Conservation (phyloP, 352 stramenopile species). For the Pythium dissimile region DNA sequence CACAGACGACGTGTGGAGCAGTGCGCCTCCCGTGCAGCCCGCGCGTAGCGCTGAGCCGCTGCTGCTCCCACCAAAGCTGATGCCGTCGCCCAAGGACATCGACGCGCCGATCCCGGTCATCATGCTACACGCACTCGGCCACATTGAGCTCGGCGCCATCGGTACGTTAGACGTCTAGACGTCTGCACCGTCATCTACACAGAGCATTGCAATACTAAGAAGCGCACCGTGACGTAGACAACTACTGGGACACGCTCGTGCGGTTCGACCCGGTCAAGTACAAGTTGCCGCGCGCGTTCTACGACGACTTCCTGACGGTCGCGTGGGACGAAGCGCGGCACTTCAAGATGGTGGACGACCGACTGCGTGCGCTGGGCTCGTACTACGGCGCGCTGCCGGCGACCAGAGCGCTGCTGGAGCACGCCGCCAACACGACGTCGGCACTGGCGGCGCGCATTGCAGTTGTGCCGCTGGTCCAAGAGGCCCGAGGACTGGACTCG, state of each 20-base stretch:
- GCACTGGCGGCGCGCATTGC: constrained; percentile 70
- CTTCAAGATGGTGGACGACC: constrained; percentile 71
- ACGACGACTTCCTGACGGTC: constrained; percentile 69
- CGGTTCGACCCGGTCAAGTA: constrained; percentile 62
- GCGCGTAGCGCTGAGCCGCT: constrained; percentile 39
- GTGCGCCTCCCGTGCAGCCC: constrained; percentile 42
- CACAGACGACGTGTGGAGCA: constrained; percentile 27
- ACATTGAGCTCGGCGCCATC: constrained; percentile 84
- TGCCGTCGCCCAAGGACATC: constrained; percentile 69
- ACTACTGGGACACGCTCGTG: constrained; percentile 87
- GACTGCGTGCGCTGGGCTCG: constrained; percentile 55
- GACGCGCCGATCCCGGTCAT: constrained; percentile 56
- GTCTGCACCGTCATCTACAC: too few relatives aligned
- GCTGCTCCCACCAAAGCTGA: constrained; percentile 63
- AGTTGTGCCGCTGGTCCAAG: constrained; percentile 79
- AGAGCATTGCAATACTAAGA: too few relatives aligned
- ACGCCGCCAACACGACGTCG: constrained; percentile 64
- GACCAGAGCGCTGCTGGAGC: constrained; percentile 61
- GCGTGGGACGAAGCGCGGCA: constrained; percentile 76
- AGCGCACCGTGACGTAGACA: too few relatives aligned
- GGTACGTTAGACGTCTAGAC: constrained; percentile 13
- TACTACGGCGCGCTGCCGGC: constrained; percentile 67
- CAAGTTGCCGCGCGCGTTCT: constrained; percentile 54
- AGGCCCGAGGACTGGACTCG: constrained; percentile 74
- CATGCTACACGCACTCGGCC: constrained; percentile 80